Conservation (phyloP, 1,139 yeast genomes). For the Blastobotrys niveus region DNA sequence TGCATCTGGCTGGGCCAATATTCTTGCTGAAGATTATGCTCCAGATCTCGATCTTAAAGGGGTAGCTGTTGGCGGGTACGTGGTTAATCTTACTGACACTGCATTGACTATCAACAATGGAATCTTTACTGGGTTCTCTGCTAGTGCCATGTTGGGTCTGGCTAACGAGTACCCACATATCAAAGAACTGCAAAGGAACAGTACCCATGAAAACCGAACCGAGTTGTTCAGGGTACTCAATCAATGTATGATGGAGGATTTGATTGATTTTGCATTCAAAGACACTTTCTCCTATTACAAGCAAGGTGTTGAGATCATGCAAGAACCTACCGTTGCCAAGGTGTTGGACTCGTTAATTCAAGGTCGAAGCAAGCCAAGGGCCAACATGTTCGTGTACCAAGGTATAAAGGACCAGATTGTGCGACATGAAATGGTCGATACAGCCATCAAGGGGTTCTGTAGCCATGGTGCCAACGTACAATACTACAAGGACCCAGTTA, state of each 20-base stretch:
- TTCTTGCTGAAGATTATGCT: constrained; percentile 27
- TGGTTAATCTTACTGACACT: constrained; percentile 24
- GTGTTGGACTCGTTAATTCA: constrained; percentile 17
- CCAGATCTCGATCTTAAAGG: constrained; percentile 28
- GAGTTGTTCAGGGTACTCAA: constrained; percentile 16
- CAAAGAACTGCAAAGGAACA: constrained; percentile 10
- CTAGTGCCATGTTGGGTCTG: constrained; percentile 30
- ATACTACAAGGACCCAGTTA: constrained; percentile 23
- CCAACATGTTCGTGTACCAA: constrained; percentile 27
- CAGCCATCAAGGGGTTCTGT: constrained; percentile 25
- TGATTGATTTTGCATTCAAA: constrained; percentile 19
- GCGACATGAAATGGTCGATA: constrained; percentile 22
- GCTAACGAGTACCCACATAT: constrained; percentile 28
- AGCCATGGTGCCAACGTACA: constrained; percentile 25
- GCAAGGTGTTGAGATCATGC: constrained; percentile 21
- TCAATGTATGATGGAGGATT: constrained; percentile 20
- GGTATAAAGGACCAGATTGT: constrained; percentile 27
- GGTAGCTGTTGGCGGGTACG: constrained; percentile 28
- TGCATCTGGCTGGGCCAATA: constrained; percentile 33
- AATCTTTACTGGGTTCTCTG: constrained; percentile 26
- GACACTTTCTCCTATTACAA: constrained; percentile 23
- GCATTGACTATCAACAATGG: constrained; percentile 21
- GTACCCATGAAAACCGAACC: constrained; percentile 15
- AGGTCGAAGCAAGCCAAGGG: constrained; percentile 22
- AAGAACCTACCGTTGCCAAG: constrained; percentile 4